phyloP scores from a whole-genome alignment of 2,329 filamentous ascomycete genomes.

The Monilinia fructicola region DNA sequence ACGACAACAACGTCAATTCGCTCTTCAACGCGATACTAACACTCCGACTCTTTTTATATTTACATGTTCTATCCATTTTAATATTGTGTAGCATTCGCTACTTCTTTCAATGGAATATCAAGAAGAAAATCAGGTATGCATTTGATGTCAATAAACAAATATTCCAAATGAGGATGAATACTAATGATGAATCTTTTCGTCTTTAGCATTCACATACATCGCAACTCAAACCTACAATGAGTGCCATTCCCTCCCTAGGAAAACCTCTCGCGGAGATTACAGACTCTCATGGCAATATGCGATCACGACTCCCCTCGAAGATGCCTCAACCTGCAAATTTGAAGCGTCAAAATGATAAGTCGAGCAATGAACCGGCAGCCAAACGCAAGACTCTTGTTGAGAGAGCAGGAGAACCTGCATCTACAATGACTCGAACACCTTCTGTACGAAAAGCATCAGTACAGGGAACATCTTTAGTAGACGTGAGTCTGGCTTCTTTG shows the following conservation, averaged over 20 bases:
- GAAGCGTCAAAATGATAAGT: conserved; percentile 49
- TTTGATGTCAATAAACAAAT: conserved; percentile 20
- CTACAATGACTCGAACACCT: conserved; percentile 44
- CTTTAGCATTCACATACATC: conserved; percentile 36
- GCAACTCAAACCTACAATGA: conserved; percentile 34
- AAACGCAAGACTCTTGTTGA: conserved; percentile 62
- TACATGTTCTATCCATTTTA: conserved; percentile 32
- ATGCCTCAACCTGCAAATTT: conserved; percentile 45
- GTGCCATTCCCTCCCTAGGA: conserved; percentile 36
- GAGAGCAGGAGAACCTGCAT: conserved; percentile 52
- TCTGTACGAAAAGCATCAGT: conserved; percentile 45
- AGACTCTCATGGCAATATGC: conserved; percentile 61
- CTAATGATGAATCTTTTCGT: conserved; percentile 22
- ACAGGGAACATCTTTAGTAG: conserved; percentile 35
- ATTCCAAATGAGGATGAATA: not conserved
- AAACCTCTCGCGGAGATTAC: conserved; percentile 53
- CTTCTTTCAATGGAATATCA: conserved; percentile 34
- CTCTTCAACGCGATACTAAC: conserved; percentile 1
- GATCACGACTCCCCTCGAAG: conserved; percentile 47
- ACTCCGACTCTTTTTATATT: conserved; percentile 1
- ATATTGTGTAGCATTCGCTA: conserved; percentile 34
- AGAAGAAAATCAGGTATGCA: conserved; percentile 36
- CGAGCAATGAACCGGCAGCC: conserved; percentile 50
- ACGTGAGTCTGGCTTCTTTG: conserved; percentile 28
- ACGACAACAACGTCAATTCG: conserved; percentile 12